Percentiles rank a stretch among this genome's conserved stretches.
Conservation (phyloP, 108 stramenopile genomes). For the Conticribra weissflogii region DNA sequence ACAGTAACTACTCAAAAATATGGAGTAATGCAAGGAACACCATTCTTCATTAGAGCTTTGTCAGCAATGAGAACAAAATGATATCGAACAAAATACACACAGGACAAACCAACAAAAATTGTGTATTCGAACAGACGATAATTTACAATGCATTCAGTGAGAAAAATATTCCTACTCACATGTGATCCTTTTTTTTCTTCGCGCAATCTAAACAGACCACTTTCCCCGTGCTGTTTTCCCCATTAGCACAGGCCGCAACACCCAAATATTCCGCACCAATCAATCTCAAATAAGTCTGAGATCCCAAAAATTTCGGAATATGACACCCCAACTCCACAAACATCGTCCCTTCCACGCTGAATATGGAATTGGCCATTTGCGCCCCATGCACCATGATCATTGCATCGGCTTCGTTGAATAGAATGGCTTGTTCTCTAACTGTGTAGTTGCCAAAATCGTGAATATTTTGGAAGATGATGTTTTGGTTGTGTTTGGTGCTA, state of each 20-base stretch:
- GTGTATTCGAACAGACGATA: no score
- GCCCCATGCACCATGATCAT: constrained; percentile 21
- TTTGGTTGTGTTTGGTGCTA: not conserved
- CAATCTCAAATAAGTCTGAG: not conserved
- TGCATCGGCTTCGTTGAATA: constrained; percentile 13
- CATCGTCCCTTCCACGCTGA: constrained; percentile 2
- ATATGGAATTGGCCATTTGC: constrained; percentile 20
- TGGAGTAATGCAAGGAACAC: not conserved
- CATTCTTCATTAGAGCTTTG: not conserved
- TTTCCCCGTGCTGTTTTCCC: not conserved
- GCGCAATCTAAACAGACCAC: no score
- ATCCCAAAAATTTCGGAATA: not conserved
- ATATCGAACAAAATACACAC: not conserved
- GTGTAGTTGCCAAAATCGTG: constrained; percentile 14
- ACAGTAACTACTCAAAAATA: not conserved
- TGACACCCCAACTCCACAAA: constrained; percentile 18
- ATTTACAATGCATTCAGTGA: no score
- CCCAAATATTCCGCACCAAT: not conserved
- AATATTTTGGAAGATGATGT: not conserved
- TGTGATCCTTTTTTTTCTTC: no score
- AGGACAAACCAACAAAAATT: no score
- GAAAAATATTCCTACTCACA: no score
- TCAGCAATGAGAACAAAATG: not conserved
- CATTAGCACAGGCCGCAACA: not conserved
- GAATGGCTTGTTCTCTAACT: constrained; percentile 10